Evolutionary conservation across 768 basidiomycete species (phyloP), one percentile per base, ranked within the genome.

Genomic region (Tricholoma sp.): DNA sequence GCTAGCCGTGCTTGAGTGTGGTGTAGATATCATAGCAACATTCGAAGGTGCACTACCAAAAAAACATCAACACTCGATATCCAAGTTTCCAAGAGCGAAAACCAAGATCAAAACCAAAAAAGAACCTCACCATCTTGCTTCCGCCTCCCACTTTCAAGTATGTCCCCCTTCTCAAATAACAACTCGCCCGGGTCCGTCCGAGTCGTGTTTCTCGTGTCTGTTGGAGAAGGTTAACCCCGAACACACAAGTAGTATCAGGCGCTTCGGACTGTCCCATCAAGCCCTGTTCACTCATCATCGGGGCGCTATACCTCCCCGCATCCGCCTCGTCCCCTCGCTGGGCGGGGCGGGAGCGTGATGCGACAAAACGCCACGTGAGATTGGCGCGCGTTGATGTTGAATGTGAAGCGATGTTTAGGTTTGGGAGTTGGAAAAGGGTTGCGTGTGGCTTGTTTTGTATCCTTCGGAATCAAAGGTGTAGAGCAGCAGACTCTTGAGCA

Each of bases 111-210:
- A 56, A n/a, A n/a, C n/a, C n/a, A 46, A 31, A 5, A 49, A 39
- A 56, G 47, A 24, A 46, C 12, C 59, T 0, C 8, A 19, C 87
- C 89, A 63, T 89, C 84, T 5, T 71, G 34, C 65, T 83, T 88
- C 60, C 21, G 86, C 88, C 63, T 86, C 85, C 89, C 89, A 93
- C 90, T 83, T 50, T 89, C 84, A 57, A 97, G 76, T 8, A 87
- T 74, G 64, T 96, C 94, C 27, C 91, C 91, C 70, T 94, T 94
- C 49, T 73, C 66, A 70, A 96, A 94, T 21, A 84, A 82, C 10
- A 96, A 80, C 68, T 96, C 94, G 66, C 85, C 87, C 2, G 91
- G 85, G 66, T 97, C 94, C 0, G 83, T 69, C 1, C 84, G 86
- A 4, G 85, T 89, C 18, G 74, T 78, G 72, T 93, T 91, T 93